Evolutionary conservation across 257 asterid species (phyloP).

Genomic region (Solanum tarijense): DNA sequence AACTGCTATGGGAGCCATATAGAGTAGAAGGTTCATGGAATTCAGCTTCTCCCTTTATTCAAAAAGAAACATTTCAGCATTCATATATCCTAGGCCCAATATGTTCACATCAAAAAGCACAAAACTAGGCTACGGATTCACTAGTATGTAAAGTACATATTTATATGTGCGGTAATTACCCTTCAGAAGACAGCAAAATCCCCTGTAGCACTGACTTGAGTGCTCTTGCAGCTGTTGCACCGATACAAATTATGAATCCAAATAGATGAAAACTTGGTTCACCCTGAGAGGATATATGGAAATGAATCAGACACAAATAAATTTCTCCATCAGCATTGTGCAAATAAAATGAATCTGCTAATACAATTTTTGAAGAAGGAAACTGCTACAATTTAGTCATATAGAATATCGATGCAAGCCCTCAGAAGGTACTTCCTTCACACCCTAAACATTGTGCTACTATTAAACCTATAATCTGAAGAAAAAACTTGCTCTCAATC

Average conservation of each 20-base stretch:
- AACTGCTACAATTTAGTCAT: not conserved
- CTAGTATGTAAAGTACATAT: not conserved
- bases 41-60: constrained; percentile 43
- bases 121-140: not conserved
- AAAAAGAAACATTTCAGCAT: constrained; percentile 14
- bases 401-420: not conserved
- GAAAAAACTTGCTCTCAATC: not conserved
- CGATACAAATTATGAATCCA: constrained; percentile 50
- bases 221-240: constrained; percentile 61
- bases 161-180: constrained; percentile 15
- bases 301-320: not conserved
- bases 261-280: constrained; percentile 61
- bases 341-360: not conserved
- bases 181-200: constrained; percentile 57
- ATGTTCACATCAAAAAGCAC: not conserved
- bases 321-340: not conserved
- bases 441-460: not conserved
- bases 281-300: constrained; percentile 16
- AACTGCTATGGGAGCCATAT: constrained; percentile 67
- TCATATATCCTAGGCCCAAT: not conserved
- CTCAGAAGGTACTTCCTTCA: not conserved
- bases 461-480: not conserved
- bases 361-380: not conserved
- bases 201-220: constrained; percentile 59
- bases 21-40: constrained; percentile 54